Base-by-base conservation (phyloP, 2,329 filamentous ascomycete genomes). In the Cordyceps cateniannulata region DNA sequence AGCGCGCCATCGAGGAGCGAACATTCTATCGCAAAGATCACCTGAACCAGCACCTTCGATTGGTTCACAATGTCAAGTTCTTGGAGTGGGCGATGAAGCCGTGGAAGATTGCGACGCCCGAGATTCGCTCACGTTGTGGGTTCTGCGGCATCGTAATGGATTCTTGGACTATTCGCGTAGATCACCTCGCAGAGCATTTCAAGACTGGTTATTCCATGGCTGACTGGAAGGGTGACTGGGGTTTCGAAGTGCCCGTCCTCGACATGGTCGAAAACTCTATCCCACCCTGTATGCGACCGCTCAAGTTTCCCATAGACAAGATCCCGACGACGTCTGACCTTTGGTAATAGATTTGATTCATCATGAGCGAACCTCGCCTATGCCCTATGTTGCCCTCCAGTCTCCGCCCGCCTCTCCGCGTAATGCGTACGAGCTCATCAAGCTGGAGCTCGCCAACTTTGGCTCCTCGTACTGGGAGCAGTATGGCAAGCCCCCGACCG, bases 181-280 rank as follows among this genome's bases (percentile, higher is more conserved):
- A 87, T 66, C 85, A 88, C 67, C 73, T 87, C 44, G 85, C 85
- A n/a, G 83, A 86, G 64, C 85, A 87, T 71, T 88, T 87, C 76
- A 87, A 86, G 72, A 81, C 78, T 27, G 84, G 85, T 73, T 82
- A 81, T 64, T 84, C 81, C 67, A 88, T 88, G 85, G 82, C 81
- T 64, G 83, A 87, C 71, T 88, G 85, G 85, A 85, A 86, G 77
- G 85, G 85, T 75, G 85, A 85, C 72, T 87, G 85, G 84, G 85
- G 85, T 77, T 87, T 88, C 64, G 85, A 87, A 60, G 74, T 76
- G 29, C 79, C 82, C 40, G 80, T 87, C 47, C 75, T 85, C 65
- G 78, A 84, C 63, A 81, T 86, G 76, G 81, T 87, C 67, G 85
- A 87, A 71, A 87, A 87, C 68, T 84, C 84, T 51, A 85, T 88